These are phyloP conservation scores for Leucocoprinus birnbaumii DNA, from an alignment of 768 basidiomycete species.

Conservation along the genomic window DNA sequence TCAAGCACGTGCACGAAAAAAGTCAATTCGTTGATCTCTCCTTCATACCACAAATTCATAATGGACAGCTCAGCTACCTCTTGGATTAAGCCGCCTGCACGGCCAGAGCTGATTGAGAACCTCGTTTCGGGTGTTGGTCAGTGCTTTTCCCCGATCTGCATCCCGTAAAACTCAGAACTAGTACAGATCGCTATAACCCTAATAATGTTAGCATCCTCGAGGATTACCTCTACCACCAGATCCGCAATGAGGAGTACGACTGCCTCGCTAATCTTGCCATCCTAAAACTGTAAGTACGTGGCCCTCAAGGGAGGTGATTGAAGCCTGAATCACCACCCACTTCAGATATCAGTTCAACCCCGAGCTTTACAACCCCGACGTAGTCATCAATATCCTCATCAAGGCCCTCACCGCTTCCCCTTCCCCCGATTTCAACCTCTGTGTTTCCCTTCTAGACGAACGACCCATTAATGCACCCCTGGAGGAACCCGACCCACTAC, in stretches of 20 bases:
- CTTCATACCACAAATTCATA: constrained; percentile 13
- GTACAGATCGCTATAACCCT: constrained; percentile 92
- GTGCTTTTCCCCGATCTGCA: constrained; percentile 22
- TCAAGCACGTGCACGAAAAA: constrained; percentile 28
- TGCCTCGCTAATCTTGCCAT: constrained; percentile 94
- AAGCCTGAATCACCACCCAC: neutral
- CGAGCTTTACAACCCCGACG: constrained; percentile 88
- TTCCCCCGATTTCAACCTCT: constrained; percentile 92
- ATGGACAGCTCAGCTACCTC: constrained; percentile 44
- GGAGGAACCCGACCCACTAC: constrained; percentile 83
- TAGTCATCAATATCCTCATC: constrained; percentile 91
- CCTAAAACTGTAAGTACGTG: constrained; percentile 67
- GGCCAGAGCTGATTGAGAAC: constrained; percentile 86
- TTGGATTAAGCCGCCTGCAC: constrained; percentile 74
- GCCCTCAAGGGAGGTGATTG: neutral
- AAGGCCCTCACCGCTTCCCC: constrained; percentile 85
- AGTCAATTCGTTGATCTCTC: constrained; percentile 13
- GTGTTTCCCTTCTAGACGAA: constrained; percentile 88
- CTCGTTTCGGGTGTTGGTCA: constrained; percentile 87
- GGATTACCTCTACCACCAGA: constrained; percentile 95
- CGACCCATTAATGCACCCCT: constrained; percentile 48
- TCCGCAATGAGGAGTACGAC: constrained; percentile 88
- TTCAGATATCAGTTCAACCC: constrained; percentile 94
- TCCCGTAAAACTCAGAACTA: constrained; percentile 6
- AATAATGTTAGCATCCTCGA: constrained; percentile 91